Conservation (phyloP, 192 early-diverging fungal genomes). For the Linnemannia elongata region DNA sequence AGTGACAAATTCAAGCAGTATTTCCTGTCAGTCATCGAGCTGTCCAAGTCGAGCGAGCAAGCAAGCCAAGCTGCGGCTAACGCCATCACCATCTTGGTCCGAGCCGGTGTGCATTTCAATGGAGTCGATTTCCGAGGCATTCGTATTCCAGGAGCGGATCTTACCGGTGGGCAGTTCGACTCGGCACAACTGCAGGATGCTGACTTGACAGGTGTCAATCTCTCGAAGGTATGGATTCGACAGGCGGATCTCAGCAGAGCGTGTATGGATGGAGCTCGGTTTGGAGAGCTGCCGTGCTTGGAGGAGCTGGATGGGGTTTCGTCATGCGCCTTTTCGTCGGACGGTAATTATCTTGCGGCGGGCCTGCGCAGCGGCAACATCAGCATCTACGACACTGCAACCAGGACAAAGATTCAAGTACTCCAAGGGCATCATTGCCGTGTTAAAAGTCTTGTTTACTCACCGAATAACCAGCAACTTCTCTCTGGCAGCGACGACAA, state of each 20-base stretch:
- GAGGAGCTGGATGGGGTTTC: background rate
- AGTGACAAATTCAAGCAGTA: too few species aligned
- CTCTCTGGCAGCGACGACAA: background rate
- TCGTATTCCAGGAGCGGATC: background rate
- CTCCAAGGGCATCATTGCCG: constrained; percentile 23
- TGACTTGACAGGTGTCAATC: background rate
- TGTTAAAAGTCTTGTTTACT: background rate
- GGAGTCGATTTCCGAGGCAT: background rate
- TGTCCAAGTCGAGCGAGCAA: background rate
- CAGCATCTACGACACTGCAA: background rate
- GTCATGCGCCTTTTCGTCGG: background rate
- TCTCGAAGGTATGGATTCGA: background rate
- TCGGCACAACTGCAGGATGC: background rate
- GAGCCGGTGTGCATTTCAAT: background rate
- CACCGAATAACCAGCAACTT: background rate
- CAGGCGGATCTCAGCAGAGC: background rate
- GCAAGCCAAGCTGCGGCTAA: background rate
- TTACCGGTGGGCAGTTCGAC: background rate
- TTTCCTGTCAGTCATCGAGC: background rate
- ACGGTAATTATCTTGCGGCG: background rate
- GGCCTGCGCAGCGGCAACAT: background rate
- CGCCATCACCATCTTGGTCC: constrained; percentile 1
- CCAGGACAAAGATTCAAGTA: constrained; percentile 39
- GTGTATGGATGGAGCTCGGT: background rate
- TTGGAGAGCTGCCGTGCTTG: background rate